phyloP scores from a whole-genome alignment of 2,329 filamentous ascomycete genomes.

The Orbilia oligospora region DNA sequence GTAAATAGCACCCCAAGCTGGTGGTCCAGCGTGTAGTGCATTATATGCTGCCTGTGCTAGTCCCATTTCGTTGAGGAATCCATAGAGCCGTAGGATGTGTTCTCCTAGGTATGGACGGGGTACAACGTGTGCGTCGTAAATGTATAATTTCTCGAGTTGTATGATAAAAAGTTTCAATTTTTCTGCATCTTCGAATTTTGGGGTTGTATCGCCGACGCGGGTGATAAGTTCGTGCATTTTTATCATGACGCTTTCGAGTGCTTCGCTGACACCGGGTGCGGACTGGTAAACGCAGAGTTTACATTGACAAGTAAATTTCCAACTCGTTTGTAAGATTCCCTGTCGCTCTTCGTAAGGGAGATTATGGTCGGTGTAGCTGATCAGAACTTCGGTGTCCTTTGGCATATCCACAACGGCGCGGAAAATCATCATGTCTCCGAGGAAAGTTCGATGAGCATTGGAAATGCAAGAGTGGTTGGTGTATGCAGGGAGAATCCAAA shows the following conservation, averaged over 20 bases:
- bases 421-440: conserved; percentile 55
- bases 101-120: conserved; percentile 27
- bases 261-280: background rate
- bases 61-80: conserved; percentile 3
- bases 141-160: conserved; percentile 21
- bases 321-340: conserved; percentile 17
- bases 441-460: conserved; percentile 29
- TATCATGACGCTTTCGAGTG: background rate
- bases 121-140: conserved; percentile 2
- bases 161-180: background rate
- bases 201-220: background rate
- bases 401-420: conserved; percentile 41
- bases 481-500: conserved; percentile 54
- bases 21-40: conserved; percentile 13
- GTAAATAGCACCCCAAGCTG: conserved; percentile 28
- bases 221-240: conserved; percentile 18
- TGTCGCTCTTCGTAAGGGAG: background rate
- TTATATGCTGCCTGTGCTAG: conserved; percentile 7
- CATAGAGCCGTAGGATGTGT: conserved; percentile 29
- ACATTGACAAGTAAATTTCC: conserved; percentile 43
- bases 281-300: conserved; percentile 32
- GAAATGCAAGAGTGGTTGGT: conserved; percentile 54
- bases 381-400: conserved; percentile 36
- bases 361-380: conserved; percentile 35
- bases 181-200: conserved; percentile 3